Evolutionary conservation across 2,329 filamentous ascomycete genomes (phyloP).

Genomic region (Phaeosphaeria sp.): DNA sequence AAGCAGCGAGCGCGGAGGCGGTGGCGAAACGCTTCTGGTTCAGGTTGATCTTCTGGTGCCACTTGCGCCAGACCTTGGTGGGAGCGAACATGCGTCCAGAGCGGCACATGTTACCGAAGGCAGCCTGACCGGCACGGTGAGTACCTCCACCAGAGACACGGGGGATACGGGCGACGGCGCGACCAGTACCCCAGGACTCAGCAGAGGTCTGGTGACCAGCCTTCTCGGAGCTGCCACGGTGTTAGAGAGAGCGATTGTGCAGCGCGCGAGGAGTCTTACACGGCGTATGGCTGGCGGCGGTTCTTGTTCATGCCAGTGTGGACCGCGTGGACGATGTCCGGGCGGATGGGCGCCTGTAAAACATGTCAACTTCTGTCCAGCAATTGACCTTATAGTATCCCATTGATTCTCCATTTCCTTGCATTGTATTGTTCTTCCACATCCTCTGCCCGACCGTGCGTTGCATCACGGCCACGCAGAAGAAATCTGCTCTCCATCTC

Average conservation of each 20-base stretch:
- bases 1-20: conserved; percentile 95
- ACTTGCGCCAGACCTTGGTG: conserved; percentile 99
- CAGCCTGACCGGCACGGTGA: conserved; percentile 99
- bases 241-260: conserved; percentile 22
- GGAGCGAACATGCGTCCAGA: conserved; percentile 99
- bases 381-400: not conserved
- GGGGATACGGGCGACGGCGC: conserved; percentile 99
- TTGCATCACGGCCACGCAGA: conserved; percentile 3
- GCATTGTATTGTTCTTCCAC: not conserved
- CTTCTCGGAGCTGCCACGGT: conserved; percentile 73
- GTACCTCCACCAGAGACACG: conserved; percentile 99
- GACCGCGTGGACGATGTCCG: conserved; percentile 98
- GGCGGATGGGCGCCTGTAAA: conserved; percentile 80
- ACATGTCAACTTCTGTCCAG: conserved; percentile 14
- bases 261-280: conserved; percentile 63
- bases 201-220: conserved; percentile 99
- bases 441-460: not conserved
- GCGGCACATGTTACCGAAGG: conserved; percentile 99
- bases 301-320: conserved; percentile 99
- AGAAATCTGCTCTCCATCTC: conserved; percentile 7
- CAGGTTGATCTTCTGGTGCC: conserved; percentile 99
- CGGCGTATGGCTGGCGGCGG: conserved; percentile 98
- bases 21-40: conserved; percentile 99
- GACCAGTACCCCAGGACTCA: conserved; percentile 98
- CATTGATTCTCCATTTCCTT: not conserved